Base-by-base conservation (phyloP, 805 yeast species). In the Naumovozyma baii region DNA sequence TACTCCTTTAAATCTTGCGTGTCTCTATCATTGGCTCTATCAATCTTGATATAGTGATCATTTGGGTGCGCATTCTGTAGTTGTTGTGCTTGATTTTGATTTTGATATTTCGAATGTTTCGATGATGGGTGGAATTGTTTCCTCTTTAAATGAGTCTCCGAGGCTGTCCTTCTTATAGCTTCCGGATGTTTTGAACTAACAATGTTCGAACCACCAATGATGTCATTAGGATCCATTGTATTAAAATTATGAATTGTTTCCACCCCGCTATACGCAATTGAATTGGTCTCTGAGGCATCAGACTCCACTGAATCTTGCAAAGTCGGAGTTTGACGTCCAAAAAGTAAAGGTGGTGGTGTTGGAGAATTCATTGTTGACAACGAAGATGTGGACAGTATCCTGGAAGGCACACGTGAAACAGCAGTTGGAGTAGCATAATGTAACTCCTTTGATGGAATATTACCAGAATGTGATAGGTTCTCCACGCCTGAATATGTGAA, bases 131-230 rank as follows among this genome's bases (percentile, higher is more conserved):
- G 16, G 5, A 29, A 29, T 8, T 29, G 5, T 8, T 29, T n/a
- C 13, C 15, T 29, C 7, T 9, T n/a, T 9, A 9, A 1, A 35
- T 18, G 4, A 19, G 33, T 18, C 12, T 14, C 5, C 25, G 31
- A n/a, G 32, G 13, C 31, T 16, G 20, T 29, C 31, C 39, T 16
- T 29, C 22, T 1, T 18, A 12, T 9, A 5, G 13, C 5, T 8
- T 13, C 31, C 13, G 31, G 7, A 5, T 12, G 13, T 7, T 20
- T 16, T 15, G 29, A 17, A 14, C 33, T 26, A 5, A 33, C 42
- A 15, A 46, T 34, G 7, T 40, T 39, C 5, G 45, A 31, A 4
- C 50, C 50, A 28, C 50, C 50, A 35, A 46, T 46, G 2, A 43
- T 9, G 4, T 39, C 37, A 18, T 43, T 46, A 3, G 47, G 47